A percentile compares a stretch with the other conserved stretches of the same genome.
These are phyloP conservation scores for Tulasnella sp. DNA, from an alignment of 768 basidiomycete genomes.

Conservation along the genomic window DNA sequence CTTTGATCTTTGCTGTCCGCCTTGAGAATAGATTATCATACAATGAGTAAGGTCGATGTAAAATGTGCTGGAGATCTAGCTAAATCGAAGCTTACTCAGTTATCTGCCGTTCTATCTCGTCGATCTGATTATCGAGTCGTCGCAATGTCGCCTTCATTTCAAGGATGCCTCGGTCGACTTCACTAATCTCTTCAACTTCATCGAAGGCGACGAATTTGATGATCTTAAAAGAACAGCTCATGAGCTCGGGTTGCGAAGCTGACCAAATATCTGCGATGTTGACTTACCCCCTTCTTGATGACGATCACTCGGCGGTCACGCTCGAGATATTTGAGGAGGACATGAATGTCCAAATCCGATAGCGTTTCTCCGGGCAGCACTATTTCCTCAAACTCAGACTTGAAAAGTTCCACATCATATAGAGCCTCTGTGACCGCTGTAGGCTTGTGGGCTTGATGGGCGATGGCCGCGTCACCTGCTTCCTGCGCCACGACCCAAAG, in stretches of 20 bases:
- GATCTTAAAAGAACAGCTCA: slow-evolving; percentile 35
- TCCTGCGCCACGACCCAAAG: too few relatives aligned
- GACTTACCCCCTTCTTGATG: slow-evolving; percentile 52
- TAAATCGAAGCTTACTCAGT: slow-evolving; percentile 44
- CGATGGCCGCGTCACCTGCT: slow-evolving; percentile 47
- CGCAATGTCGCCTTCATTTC: slow-evolving; percentile 63
- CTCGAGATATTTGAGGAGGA: slow-evolving; percentile 66
- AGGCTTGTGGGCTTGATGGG: slow-evolving; percentile 34
- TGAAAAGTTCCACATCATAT: slow-evolving; percentile 52
- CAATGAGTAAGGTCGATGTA: neutral
- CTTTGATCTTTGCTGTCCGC: slow-evolving; percentile 51
- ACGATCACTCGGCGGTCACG: slow-evolving; percentile 60
- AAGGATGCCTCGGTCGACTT: slow-evolving; percentile 73
- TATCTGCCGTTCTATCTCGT: slow-evolving; percentile 56
- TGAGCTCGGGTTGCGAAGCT: neutral
- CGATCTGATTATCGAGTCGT: slow-evolving; percentile 57
- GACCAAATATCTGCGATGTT: neutral
- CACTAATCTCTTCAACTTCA: slow-evolving; percentile 41
- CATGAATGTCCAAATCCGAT: slow-evolving; percentile 50
- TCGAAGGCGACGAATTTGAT: slow-evolving; percentile 60
- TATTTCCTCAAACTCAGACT: slow-evolving; percentile 39
- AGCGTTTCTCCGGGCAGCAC: slow-evolving; percentile 32
- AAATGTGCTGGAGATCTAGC: neutral
- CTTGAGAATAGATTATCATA: slow-evolving; percentile 30
- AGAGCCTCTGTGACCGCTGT: slow-evolving; percentile 44